Evolutionary conservation across 1,284 basidiomycete genomes (phyloP).

Genomic region (Cutaneotrichosporon cyanovorans): DNA sequence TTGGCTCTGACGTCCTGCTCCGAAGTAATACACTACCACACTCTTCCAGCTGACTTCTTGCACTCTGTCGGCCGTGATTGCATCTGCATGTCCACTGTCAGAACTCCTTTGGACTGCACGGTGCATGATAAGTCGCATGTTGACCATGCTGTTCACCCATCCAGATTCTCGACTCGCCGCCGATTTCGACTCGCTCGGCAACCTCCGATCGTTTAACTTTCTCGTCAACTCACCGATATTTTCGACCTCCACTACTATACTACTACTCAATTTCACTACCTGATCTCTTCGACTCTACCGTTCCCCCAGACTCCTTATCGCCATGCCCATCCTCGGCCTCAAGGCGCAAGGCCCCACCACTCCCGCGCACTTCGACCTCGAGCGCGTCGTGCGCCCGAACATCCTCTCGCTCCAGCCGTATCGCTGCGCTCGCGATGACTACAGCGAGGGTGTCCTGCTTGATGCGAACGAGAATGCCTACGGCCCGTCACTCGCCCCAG

Average conservation of each 20-base stretch:
- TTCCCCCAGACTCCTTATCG: constrained; percentile 8
- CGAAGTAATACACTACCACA: too few species aligned
- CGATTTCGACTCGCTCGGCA: constrained; percentile 1
- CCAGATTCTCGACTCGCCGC: too few species aligned
- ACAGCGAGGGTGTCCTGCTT: constrained; percentile 83
- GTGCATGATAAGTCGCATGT: too few species aligned
- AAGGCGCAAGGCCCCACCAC: constrained; percentile 47
- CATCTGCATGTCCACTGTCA: too few species aligned
- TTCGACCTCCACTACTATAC: not conserved
- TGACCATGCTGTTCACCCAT: too few species aligned
- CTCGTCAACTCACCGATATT: not conserved
- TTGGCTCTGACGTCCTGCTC: too few species aligned
- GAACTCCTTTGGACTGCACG: too few species aligned
- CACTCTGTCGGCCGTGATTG: too few species aligned
- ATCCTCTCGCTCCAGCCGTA: constrained; percentile 89
- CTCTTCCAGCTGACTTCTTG: too few species aligned
- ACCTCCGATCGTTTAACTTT: not conserved
- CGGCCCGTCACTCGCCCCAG: constrained; percentile 67
- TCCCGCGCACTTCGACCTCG: constrained; percentile 73
- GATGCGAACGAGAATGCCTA: constrained; percentile 97
- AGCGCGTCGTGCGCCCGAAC: constrained; percentile 81
- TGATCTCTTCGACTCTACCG: not conserved
- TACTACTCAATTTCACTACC: not conserved
- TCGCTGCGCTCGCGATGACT: constrained; percentile 94
- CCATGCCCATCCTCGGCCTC: constrained; percentile 46